Conservation (phyloP, 2,329 filamentous ascomycete genomes). For the Stromatinia cepivora region DNA sequence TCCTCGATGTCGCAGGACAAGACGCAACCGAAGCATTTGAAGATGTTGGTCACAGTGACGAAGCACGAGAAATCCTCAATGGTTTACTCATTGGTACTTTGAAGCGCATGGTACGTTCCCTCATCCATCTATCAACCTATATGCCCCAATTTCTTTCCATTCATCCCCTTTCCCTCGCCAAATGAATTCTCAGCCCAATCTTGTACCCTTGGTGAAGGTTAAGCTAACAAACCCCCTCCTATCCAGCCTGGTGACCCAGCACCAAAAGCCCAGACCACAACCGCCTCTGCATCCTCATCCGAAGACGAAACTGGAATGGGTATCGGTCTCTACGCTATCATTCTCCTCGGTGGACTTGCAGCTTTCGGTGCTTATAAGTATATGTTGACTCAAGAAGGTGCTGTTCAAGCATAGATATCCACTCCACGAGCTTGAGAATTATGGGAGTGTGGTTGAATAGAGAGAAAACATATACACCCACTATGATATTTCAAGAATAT, state of each 20-base stretch:
- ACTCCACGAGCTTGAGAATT: not conserved
- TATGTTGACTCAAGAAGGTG: conserved; percentile 53
- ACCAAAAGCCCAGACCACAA: conserved; percentile 51
- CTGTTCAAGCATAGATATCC: conserved; percentile 12
- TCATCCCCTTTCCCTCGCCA: conserved; percentile 1
- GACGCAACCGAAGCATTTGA: conserved; percentile 98
- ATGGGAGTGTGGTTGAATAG: not conserved
- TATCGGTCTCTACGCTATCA: conserved; percentile 75
- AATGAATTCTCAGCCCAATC: too few relatives aligned
- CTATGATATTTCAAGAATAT: not conserved
- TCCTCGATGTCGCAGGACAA: conserved; percentile 93
- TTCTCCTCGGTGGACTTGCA: conserved; percentile 73
- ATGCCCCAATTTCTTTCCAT: not conserved
- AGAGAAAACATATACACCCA: not conserved
- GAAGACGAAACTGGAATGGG: conserved; percentile 59
- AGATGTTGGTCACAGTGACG: conserved; percentile 98
- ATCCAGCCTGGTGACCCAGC: conserved; percentile 72
- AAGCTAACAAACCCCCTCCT: not conserved
- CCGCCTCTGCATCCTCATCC: conserved; percentile 48
- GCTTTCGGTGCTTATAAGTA: conserved; percentile 87
- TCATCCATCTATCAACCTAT: conserved; percentile 21
- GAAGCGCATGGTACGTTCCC: conserved; percentile 71
- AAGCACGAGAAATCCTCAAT: conserved; percentile 91
- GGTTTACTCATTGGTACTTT: conserved; percentile 72
- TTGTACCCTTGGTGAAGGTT: not conserved